Evolutionary conservation across 148 eudicot species (phyloP).

Genomic region (Beta vulgaris): DNA sequence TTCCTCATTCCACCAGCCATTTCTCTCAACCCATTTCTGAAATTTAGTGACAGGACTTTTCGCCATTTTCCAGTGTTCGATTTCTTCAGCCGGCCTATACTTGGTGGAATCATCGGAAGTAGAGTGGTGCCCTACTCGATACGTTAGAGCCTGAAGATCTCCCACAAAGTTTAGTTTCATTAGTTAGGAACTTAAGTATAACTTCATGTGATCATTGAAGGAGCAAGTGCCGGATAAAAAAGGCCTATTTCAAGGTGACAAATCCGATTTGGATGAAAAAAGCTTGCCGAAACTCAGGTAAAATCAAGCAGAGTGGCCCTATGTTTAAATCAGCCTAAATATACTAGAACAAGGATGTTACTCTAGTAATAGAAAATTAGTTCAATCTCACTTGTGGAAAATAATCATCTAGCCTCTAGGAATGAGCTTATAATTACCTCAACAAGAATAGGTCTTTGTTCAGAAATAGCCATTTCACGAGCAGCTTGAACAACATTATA

Average conservation of each 20-base stretch:
- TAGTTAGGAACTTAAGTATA: neutral
- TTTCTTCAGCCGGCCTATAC: slow-evolving; percentile 59
- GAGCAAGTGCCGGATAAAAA: too few species aligned
- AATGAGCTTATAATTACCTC: slow-evolving; percentile 44
- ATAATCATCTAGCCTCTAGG: neutral
- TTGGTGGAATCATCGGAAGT: slow-evolving; percentile 90
- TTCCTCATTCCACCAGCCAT: slow-evolving; percentile 74
- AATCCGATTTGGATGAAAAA: too few species aligned
- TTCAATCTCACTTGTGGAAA: neutral
- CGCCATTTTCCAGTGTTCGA: slow-evolving; percentile 59
- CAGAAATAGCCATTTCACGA: slow-evolving; percentile 63
- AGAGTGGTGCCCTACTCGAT: slow-evolving; percentile 84
- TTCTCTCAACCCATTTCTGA: slow-evolving; percentile 59
- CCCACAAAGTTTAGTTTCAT: neutral
- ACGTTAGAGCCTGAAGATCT: slow-evolving; percentile 65
- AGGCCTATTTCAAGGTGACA: too few species aligned
- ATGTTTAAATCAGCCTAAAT: neutral
- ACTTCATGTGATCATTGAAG: too few species aligned
- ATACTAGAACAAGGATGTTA: neutral
- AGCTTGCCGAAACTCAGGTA: too few species aligned
- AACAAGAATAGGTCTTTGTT: slow-evolving; percentile 66
- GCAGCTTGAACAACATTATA: slow-evolving; percentile 61
- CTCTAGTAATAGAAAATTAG: neutral
- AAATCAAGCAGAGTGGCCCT: too few species aligned
- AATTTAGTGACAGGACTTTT: slow-evolving; percentile 51